A percentile compares a stretch with the other conserved stretches of the same genome.
Conservation (phyloP, 768 basidiomycete genomes). For the Glaciozyma antarctica region DNA sequence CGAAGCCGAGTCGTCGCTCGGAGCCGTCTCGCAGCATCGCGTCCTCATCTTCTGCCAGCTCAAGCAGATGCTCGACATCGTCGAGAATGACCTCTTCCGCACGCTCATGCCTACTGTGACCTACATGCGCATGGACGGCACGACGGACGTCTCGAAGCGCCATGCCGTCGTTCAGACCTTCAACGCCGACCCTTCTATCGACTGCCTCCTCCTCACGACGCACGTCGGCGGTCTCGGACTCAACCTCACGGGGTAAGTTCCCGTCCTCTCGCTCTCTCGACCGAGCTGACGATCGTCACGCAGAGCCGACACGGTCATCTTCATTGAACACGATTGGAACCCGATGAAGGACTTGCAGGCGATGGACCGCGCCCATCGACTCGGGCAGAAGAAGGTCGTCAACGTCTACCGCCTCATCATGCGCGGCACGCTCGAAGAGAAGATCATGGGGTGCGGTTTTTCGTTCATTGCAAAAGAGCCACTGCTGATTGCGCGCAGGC, state of each 20-base stretch:
- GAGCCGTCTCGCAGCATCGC: slow-evolving; percentile 82
- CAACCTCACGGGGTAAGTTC: slow-evolving; percentile 65
- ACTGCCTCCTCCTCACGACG: slow-evolving; percentile 87
- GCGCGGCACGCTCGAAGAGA: slow-evolving; percentile 93
- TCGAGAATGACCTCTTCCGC: slow-evolving; percentile 87
- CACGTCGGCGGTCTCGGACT: slow-evolving; percentile 93
- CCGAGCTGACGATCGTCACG: neutral
- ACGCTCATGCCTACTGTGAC: slow-evolving; percentile 87
- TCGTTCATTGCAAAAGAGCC: neutral
- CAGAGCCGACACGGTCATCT: slow-evolving; percentile 89
- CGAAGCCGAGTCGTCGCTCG: slow-evolving; percentile 48
- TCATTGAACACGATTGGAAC: slow-evolving; percentile 99
- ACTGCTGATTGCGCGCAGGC: slow-evolving; percentile 44
- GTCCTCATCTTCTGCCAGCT: slow-evolving; percentile 98
- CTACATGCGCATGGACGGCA: slow-evolving; percentile 95
- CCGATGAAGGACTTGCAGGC: slow-evolving; percentile 99
- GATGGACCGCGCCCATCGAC: slow-evolving; percentile 96
- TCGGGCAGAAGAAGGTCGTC: slow-evolving; percentile 97
- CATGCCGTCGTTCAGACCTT: slow-evolving; percentile 97
- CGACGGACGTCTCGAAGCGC: slow-evolving; percentile 83
- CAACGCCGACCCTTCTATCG: slow-evolving; percentile 94
- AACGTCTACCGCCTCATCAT: slow-evolving; percentile 97
- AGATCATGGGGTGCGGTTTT: slow-evolving; percentile 94
- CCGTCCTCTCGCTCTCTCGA: neutral
- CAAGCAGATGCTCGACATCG: slow-evolving; percentile 97